A percentile compares a stretch with the other conserved stretches of the same genome.
phyloP scores from a whole-genome alignment of 495 filamentous ascomycete species.

The Entonaema liquescens region DNA sequence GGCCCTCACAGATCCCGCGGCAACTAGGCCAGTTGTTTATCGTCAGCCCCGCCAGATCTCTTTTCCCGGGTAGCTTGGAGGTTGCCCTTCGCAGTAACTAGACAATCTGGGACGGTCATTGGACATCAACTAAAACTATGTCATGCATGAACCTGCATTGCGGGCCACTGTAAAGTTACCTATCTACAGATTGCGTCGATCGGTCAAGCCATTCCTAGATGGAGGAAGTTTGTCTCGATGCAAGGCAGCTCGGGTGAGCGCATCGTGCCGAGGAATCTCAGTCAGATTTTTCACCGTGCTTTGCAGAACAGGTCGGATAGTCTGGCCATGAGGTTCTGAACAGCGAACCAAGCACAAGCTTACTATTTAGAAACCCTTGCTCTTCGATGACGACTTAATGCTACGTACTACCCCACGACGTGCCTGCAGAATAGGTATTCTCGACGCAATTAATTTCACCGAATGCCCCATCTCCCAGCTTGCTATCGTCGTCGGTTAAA shows the following conservation, averaged over 20 bases:
- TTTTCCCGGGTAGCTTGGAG: conserved; percentile 16
- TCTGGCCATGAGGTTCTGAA: neutral
- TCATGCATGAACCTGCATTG: conserved; percentile 49
- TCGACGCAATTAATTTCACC: conserved; percentile 35
- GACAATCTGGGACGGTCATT: conserved; percentile 36
- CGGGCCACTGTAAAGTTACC: conserved; percentile 40
- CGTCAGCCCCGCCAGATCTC: conserved; percentile 25
- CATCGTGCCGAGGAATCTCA: conserved; percentile 28
- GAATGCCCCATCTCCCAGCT: conserved; percentile 23
- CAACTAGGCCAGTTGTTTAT: conserved; percentile 33
- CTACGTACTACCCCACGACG: conserved; percentile 37
- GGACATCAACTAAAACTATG: conserved; percentile 38
- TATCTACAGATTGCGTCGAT: conserved; percentile 36
- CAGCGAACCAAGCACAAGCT: conserved; percentile 26
- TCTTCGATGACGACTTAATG: conserved; percentile 38
- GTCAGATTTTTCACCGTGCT: conserved; percentile 12
- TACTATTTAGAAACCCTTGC: conserved; percentile 31
- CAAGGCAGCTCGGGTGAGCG: conserved; percentile 26
- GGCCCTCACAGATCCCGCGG: conserved; percentile 35
- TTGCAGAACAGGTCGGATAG: conserved; percentile 10
- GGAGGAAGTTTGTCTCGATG: conserved; percentile 29
- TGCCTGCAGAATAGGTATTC: conserved; percentile 19
- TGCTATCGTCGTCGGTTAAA: conserved; percentile 31
- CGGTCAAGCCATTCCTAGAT: conserved; percentile 19
- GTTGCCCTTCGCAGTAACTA: conserved; percentile 28